Evolutionary conservation across 202 grass and related monocot genomes (phyloP).

Genomic region (Carex sylvatica): DNA sequence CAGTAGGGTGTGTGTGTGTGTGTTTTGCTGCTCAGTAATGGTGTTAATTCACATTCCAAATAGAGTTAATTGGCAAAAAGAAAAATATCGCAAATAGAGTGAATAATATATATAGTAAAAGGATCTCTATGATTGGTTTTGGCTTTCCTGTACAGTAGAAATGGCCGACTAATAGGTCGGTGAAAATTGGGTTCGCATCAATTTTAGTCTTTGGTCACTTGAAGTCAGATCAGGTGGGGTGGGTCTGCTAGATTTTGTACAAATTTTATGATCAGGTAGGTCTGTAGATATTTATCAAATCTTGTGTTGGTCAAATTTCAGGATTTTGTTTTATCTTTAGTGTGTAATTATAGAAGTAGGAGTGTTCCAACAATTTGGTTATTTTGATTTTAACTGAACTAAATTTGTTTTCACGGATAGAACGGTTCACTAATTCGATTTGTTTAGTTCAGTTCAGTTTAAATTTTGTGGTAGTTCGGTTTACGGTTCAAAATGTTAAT

Average conservation of each 20-base stretch:
- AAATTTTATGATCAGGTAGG: background rate
- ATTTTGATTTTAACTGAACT: background rate
- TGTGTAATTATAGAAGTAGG: too few relatives aligned
- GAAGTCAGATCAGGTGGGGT: background rate
- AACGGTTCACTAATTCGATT: background rate
- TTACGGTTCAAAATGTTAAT: background rate
- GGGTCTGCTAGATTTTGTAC: slow-evolving; percentile 9
- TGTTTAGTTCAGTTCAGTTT: background rate
- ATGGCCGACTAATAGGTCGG: background rate
- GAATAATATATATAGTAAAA: background rate
- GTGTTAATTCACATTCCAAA: background rate
- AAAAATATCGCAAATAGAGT: background rate
- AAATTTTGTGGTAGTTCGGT: background rate
- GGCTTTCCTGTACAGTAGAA: background rate
- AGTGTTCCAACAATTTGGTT: background rate
- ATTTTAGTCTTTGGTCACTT: background rate
- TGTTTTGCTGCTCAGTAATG: background rate
- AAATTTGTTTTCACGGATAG: background rate
- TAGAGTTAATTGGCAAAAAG: background rate
- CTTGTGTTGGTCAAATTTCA: background rate
- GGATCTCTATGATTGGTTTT: background rate
- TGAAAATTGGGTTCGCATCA: background rate
- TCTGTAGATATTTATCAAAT: slow-evolving; percentile 10
- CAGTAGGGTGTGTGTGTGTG: too few relatives aligned
- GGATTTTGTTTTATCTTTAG: background rate